Conservation (phyloP, 805 yeast genomes). For the Lipomyces chichibuensis region DNA sequence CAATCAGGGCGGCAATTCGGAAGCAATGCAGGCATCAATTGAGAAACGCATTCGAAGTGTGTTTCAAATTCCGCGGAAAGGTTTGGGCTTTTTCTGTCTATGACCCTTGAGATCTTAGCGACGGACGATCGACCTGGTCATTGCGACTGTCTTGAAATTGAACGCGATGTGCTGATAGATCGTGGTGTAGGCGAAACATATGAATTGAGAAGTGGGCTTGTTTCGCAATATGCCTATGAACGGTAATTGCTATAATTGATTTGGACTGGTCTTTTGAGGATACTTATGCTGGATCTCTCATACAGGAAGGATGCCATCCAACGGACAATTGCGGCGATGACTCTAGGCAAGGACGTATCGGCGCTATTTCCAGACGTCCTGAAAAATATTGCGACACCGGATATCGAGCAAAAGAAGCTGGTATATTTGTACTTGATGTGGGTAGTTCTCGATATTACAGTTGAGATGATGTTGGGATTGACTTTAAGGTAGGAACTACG, state of each 20-base stretch:
- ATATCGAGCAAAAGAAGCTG: constrained; percentile 92
- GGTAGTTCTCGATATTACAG: neutral
- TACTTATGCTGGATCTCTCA: neutral
- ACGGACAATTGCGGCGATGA: constrained; percentile 97
- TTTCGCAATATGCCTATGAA: constrained; percentile 91
- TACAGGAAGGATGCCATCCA: constrained; percentile 90
- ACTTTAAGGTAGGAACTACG: constrained; percentile 66
- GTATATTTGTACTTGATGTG: constrained; percentile 89
- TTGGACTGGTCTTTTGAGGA: constrained; percentile 2
- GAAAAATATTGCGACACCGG: constrained; percentile 95
- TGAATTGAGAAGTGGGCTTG: constrained; percentile 86
- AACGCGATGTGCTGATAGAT: constrained; percentile 1
- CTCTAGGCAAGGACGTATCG: constrained; percentile 94
- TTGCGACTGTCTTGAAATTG: neutral
- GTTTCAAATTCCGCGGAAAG: constrained; percentile 62
- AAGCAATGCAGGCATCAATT: constrained; percentile 42
- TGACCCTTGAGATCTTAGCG: constrained; percentile 18
- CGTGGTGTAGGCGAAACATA: constrained; percentile 69
- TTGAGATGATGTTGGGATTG: neutral
- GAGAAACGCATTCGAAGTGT: constrained; percentile 59
- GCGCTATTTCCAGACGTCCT: constrained; percentile 92
- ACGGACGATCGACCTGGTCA: neutral
- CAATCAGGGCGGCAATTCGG: neutral
- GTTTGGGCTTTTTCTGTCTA: constrained; percentile 35
- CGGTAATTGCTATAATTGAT: constrained; percentile 36